Percentiles rank a stretch among this genome's conserved stretches.
phyloP scores from a whole-genome alignment of 106 monocot species.

The Amphibolis antarctica region DNA sequence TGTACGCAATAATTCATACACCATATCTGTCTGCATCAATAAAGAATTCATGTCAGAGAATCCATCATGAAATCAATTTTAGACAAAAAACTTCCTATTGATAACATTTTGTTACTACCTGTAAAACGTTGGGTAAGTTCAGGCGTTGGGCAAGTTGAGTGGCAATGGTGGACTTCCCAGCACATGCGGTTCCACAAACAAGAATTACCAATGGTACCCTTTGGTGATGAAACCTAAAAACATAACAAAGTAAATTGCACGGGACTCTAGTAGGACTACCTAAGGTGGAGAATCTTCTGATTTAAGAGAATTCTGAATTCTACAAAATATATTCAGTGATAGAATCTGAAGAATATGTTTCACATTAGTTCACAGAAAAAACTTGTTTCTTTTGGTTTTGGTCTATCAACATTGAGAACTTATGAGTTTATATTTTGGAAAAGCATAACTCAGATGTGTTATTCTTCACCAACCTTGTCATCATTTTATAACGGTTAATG shows the following conservation, averaged over 20 bases:
- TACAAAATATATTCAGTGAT: too few species aligned
- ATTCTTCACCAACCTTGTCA: constrained; percentile 62
- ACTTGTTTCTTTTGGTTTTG: too few species aligned
- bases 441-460: too few species aligned
- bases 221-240: constrained; percentile 89
- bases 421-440: too few species aligned
- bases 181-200: constrained; percentile 97
- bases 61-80: background rate
- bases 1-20: constrained; percentile 90
- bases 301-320: background rate
- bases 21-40: constrained; percentile 87
- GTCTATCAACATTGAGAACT: too few species aligned
- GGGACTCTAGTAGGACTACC: background rate
- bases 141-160: constrained; percentile 95
- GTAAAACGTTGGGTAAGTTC: constrained; percentile 95
- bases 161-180: constrained; percentile 97
- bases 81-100: background rate
- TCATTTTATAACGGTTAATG: constrained; percentile 97
- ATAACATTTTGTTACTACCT: constrained; percentile 29
- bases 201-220: constrained; percentile 95
- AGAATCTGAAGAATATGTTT: too few species aligned
- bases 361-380: too few species aligned
- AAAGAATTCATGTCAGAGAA: background rate
- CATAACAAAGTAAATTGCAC: background rate
- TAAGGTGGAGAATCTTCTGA: background rate